phyloP scores from a whole-genome alignment of 1,139 yeast genomes.

The Yamadazyma diddensiae region DNA sequence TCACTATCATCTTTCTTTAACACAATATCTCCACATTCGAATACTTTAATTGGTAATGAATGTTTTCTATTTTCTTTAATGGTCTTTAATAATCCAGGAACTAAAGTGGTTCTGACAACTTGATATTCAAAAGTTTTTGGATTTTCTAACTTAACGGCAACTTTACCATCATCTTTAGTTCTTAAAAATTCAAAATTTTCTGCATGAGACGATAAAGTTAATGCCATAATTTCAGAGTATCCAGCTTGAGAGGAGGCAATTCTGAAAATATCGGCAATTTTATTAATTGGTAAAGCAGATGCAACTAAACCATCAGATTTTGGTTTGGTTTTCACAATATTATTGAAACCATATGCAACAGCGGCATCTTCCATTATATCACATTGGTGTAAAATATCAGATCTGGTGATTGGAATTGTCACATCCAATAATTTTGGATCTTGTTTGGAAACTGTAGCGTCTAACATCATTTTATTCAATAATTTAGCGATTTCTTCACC shows the following conservation, averaged over 20 bases:
- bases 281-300: conserved; percentile 85
- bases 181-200: conserved; percentile 91
- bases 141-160: conserved; percentile 87
- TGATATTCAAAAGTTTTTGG: conserved; percentile 97
- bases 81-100: conserved; percentile 94
- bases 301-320: conserved; percentile 79
- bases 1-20: conserved; percentile 77
- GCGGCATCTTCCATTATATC: conserved; percentile 99
- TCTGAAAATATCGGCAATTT: conserved; percentile 87
- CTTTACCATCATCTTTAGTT: conserved; percentile 65
- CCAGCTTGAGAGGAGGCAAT: conserved; percentile 92
- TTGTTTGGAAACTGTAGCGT: conserved; percentile 51
- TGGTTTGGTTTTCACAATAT: conserved; percentile 79
- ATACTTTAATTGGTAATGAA: conserved; percentile 88
- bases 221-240: conserved; percentile 93
- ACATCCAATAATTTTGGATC: conserved; percentile 63
- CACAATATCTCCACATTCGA: conserved; percentile 94
- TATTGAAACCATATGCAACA: conserved; percentile 92
- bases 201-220: conserved; percentile 93
- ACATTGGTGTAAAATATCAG: conserved; percentile 95
- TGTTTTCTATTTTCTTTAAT: conserved; percentile 96
- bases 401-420: conserved; percentile 84
- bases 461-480: conserved; percentile 78
- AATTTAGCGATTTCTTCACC: conserved; percentile 67
- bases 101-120: conserved; percentile 91